Conservation (phyloP, 208 protist species). For the Trypanosoma melophagium region DNA sequence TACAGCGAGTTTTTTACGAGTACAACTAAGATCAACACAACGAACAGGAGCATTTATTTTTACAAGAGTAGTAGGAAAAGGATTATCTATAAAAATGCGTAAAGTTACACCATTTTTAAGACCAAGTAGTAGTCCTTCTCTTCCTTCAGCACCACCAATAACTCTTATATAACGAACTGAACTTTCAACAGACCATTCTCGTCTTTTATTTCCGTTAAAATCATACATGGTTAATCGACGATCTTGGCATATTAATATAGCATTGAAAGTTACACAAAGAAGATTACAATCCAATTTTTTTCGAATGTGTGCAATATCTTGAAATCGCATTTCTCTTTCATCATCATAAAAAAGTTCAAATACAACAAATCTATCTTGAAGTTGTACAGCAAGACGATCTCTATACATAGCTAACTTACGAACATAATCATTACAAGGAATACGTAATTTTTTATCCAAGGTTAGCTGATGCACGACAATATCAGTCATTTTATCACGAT, state of each 20-base stretch:
- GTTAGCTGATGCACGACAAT: conserved; percentile 95
- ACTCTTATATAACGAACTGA: conserved; percentile 95
- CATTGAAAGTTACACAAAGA: conserved; percentile 88
- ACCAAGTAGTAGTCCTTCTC: conserved; percentile 93
- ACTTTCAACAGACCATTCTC: conserved; percentile 95
- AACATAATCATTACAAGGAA: conserved; percentile 95
- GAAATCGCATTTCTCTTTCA: conserved; percentile 83
- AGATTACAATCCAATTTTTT: conserved; percentile 92
- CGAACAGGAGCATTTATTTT: conserved; percentile 74
- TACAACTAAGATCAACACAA: conserved; percentile 90
- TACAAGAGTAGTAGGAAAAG: conserved; percentile 93
- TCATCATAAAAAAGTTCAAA: conserved; percentile 94
- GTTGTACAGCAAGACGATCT: conserved; percentile 93
- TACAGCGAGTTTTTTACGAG: conserved; percentile 89
- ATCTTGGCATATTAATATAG: conserved; percentile 92
- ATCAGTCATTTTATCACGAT: conserved; percentile 94
- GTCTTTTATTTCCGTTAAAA: conserved; percentile 86
- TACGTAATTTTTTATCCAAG: conserved; percentile 77
- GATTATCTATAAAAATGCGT: conserved; percentile 96
- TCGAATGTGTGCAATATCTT: conserved; percentile 90
- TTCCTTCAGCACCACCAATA: conserved; percentile 83
- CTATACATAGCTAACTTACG: conserved; percentile 93
- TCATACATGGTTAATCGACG: conserved; percentile 88
- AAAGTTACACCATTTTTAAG: conserved; percentile 89
- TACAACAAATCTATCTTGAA: conserved; percentile 91